Evolutionary conservation across 352 stramenopile species (phyloP).

Genomic region (Pythium plurisporium): DNA sequence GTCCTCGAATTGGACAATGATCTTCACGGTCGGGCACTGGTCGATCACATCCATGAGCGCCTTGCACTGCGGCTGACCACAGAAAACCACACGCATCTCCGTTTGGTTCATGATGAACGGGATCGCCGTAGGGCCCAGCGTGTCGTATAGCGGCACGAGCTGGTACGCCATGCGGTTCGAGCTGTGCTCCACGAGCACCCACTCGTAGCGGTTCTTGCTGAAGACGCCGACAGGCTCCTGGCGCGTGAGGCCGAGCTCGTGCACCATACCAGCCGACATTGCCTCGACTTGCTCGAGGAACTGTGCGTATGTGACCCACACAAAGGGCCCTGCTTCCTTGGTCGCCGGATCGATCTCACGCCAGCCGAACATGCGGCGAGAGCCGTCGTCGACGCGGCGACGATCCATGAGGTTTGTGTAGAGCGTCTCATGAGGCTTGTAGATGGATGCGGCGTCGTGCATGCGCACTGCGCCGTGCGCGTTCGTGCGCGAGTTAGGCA

Average conservation of each 20-base stretch:
- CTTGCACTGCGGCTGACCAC: conserved; percentile 48
- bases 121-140: conserved; percentile 56
- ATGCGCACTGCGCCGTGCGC: conserved; percentile 18
- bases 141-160: conserved; percentile 81
- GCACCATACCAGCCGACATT: conserved; percentile 36
- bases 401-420: conserved; percentile 47
- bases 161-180: conserved; percentile 66
- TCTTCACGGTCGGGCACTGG: conserved; percentile 47
- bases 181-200: conserved; percentile 57
- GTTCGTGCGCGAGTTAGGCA: conserved; percentile 15
- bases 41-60: conserved; percentile 43
- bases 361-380: conserved; percentile 52
- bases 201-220: conserved; percentile 69
- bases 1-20: conserved; percentile 49
- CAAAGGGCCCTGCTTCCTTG: conserved; percentile 34
- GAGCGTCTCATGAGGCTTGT: conserved; percentile 42
- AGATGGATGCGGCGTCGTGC: conserved; percentile 22
- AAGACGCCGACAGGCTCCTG: conserved; percentile 64
- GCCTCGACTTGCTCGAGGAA: conserved; percentile 46
- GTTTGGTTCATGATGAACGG: conserved; percentile 79
- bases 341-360: conserved; percentile 36
- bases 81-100: conserved; percentile 67
- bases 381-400: conserved; percentile 41
- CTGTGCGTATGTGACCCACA: conserved; percentile 59
- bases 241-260: conserved; percentile 30